Percentiles rank a stretch among this genome's conserved stretches.
phyloP scores from a whole-genome alignment of 1,284 basidiomycete species.

The Pseudozyma hubeiensis region DNA sequence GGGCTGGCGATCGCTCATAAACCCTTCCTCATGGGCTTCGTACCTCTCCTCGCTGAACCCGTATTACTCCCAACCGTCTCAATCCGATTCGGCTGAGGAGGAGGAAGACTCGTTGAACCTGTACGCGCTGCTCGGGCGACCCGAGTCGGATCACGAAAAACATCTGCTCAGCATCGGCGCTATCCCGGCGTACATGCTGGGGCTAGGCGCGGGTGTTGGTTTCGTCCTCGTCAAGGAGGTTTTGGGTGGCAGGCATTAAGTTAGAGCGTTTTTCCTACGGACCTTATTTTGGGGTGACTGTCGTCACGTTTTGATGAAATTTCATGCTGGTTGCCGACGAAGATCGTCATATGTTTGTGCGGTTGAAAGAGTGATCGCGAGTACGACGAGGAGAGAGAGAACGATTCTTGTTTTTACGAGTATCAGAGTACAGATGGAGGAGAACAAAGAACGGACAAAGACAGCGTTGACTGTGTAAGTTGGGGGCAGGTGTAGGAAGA shows the following conservation, averaged over 20 bases:
- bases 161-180: constrained; percentile 43
- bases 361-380: too few relatives aligned
- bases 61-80: constrained; percentile 23
- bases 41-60: constrained; percentile 47
- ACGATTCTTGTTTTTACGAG: too few relatives aligned
- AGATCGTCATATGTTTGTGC: too few relatives aligned
- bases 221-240: constrained; percentile 55
- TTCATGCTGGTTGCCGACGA: too few relatives aligned
- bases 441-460: too few relatives aligned
- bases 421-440: too few relatives aligned
- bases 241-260: constrained; percentile 12
- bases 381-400: too few relatives aligned
- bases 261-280: not conserved
- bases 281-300: too few relatives aligned
- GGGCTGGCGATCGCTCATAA: not conserved
- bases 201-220: constrained; percentile 50
- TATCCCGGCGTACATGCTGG: constrained; percentile 58
- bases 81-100: not conserved
- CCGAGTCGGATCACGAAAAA: constrained; percentile 24
- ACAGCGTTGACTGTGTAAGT: too few relatives aligned
- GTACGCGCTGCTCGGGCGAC: constrained; percentile 26
- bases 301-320: too few relatives aligned
- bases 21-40: constrained; percentile 18
- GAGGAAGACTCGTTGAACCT: constrained; percentile 28
- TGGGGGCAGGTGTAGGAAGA: too few relatives aligned